These are phyloP conservation scores for Begonia fuchsioides DNA, from an alignment of 306 rosid species.

Conservation along the genomic window DNA sequence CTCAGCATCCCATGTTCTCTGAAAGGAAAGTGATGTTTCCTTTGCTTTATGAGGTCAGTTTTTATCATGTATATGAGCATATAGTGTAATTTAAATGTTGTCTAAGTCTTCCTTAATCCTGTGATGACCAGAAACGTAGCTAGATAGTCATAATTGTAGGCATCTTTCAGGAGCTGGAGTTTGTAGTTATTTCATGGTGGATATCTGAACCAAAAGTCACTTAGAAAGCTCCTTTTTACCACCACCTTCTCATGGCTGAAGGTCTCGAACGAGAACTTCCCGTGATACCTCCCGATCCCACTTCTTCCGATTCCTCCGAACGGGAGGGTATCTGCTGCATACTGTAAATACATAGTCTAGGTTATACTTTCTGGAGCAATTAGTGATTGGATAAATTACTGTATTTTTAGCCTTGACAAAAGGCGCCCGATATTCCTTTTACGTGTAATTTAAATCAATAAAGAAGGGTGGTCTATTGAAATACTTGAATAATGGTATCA, in stretches of 20 bases:
- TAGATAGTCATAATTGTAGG: slow-evolving; percentile 35
- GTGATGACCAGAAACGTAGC: slow-evolving; percentile 32
- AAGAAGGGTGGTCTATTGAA: too few species aligned
- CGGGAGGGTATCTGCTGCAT: slow-evolving; percentile 48
- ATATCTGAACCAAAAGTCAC: slow-evolving; percentile 64
- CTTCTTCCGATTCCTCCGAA: slow-evolving; percentile 80
- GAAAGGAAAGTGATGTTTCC: too few species aligned
- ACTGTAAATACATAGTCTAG: slow-evolving; percentile 15
- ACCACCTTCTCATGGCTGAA: slow-evolving; percentile 57
- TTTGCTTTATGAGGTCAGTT: too few species aligned
- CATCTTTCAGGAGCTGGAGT: slow-evolving; percentile 34
- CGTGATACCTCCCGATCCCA: slow-evolving; percentile 64
- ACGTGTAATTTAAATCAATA: too few species aligned
- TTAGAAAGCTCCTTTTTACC: slow-evolving; percentile 29
- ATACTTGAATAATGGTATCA: slow-evolving; percentile 52
- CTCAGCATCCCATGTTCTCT: too few species aligned
- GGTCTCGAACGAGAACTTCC: slow-evolving; percentile 61
- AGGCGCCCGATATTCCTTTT: too few species aligned
- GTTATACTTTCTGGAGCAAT: too few species aligned
- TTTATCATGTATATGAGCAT: neutral
- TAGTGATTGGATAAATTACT: neutral
- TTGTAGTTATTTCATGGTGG: slow-evolving; percentile 63
- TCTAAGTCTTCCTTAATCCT: slow-evolving; percentile 30
- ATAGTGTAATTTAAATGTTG: neutral
- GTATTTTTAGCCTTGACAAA: too few species aligned